These are phyloP conservation scores for Tephrocybe rancida DNA, from an alignment of 768 basidiomycete genomes.

Conservation along the genomic window DNA sequence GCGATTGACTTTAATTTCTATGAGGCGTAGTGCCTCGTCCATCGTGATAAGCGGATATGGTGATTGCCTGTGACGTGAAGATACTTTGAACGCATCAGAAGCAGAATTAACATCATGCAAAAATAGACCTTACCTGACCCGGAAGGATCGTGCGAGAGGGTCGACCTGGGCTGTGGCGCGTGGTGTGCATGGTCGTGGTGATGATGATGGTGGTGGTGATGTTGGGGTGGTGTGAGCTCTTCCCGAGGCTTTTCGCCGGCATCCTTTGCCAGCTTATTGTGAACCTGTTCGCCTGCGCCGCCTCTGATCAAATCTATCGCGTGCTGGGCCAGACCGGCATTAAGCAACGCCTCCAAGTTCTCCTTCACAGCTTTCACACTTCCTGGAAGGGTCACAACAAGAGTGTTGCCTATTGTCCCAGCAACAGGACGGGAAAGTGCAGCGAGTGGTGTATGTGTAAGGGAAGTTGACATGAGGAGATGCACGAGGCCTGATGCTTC, in stretches of 20 bases:
- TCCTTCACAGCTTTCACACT: conserved; percentile 86
- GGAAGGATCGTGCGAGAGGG: conserved; percentile 70
- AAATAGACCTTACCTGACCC: conserved; percentile 56
- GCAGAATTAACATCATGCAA: background rate
- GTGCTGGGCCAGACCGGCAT: conserved; percentile 61
- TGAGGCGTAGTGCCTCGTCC: conserved; percentile 59
- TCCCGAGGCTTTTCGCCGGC: conserved; percentile 24
- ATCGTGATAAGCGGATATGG: conserved; percentile 76
- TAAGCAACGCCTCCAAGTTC: conserved; percentile 65
- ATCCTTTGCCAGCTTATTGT: conserved; percentile 46
- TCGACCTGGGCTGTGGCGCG: conserved; percentile 56
- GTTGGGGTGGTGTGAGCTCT: conserved; percentile 36
- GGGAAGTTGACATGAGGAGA: conserved; percentile 66
- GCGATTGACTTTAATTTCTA: conserved; percentile 50
- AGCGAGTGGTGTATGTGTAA: conserved; percentile 77
- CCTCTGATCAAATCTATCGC: conserved; percentile 75
- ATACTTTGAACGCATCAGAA: conserved; percentile 42
- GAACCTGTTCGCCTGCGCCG: conserved; percentile 62
- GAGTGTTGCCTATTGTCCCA: conserved; percentile 64
- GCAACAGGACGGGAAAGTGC: conserved; percentile 84
- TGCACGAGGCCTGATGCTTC: conserved; percentile 75
- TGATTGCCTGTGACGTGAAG: conserved; percentile 73
- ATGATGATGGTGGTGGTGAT: conserved; percentile 36
- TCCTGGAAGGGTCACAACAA: conserved; percentile 83
- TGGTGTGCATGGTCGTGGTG: conserved; percentile 36